phyloP scores from a whole-genome alignment of 2,329 filamentous ascomycete genomes.

The Alternaria alternata region DNA sequence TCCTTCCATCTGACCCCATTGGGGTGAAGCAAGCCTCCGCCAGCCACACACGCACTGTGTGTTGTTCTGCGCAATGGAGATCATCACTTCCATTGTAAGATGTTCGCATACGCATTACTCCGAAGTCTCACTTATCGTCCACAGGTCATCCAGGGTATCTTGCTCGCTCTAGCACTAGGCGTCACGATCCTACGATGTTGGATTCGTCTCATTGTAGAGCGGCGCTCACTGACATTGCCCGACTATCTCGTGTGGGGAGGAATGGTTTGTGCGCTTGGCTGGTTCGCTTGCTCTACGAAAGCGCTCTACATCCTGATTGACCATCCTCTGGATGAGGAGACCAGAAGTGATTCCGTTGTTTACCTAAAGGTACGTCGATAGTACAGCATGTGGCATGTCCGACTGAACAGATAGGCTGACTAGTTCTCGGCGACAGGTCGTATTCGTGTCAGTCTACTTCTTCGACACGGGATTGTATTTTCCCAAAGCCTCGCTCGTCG shows the following conservation, averaged over 20 bases:
- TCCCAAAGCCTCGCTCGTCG: slow-evolving; percentile 29
- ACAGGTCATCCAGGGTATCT: slow-evolving; percentile 23
- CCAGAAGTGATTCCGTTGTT: slow-evolving; percentile 24
- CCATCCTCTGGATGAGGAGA: slow-evolving; percentile 25
- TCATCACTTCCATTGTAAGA: slow-evolving; percentile 11
- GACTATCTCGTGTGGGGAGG: slow-evolving; percentile 34
- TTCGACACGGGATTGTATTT: slow-evolving; percentile 35
- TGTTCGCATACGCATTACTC: not conserved
- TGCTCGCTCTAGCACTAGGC: slow-evolving; percentile 24
- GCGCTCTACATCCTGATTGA: slow-evolving; percentile 26
- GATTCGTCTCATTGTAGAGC: slow-evolving; percentile 24
- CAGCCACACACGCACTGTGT: not conserved
- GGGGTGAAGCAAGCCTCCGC: not conserved
- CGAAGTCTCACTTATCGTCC: not conserved
- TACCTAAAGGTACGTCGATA: slow-evolving; percentile 21
- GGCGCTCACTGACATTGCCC: slow-evolving; percentile 21
- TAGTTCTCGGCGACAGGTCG: slow-evolving; percentile 15
- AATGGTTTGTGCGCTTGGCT: slow-evolving; percentile 30
- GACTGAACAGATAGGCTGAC: not conserved
- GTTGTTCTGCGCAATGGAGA: slow-evolving; percentile 4
- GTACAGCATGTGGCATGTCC: not conserved
- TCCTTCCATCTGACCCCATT: not conserved
- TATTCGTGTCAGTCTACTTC: slow-evolving; percentile 29
- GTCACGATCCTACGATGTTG: slow-evolving; percentile 30
- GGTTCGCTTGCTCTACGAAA: slow-evolving; percentile 25